Percentiles rank a stretch among this genome's conserved stretches.
phyloP scores from a whole-genome alignment of 441 rosid genomes.

The Euphorbia schlechtendalii region DNA sequence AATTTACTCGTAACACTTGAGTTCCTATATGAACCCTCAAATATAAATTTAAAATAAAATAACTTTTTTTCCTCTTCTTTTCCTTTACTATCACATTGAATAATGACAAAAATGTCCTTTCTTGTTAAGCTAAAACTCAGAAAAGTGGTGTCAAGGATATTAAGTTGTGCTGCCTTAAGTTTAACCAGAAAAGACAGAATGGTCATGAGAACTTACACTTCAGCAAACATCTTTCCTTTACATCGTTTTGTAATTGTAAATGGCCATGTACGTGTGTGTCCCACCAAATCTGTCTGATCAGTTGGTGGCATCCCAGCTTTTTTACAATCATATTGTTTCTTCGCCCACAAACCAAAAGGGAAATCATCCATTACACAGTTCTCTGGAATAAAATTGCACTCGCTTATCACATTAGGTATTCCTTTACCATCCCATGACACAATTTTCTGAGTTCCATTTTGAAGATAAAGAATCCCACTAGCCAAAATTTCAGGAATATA shows the following conservation, averaged over 20 bases:
- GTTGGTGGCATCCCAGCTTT: conserved; percentile 38
- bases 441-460: conserved; percentile 56
- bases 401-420: conserved; percentile 53
- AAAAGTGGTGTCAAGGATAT: background rate
- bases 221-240: conserved; percentile 83
- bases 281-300: conserved; percentile 32
- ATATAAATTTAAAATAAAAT: background rate
- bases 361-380: conserved; percentile 38
- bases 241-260: conserved; percentile 80
- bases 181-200: conserved; percentile 10
- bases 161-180: conserved; percentile 10
- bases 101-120: background rate
- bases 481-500: conserved; percentile 75
- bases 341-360: conserved; percentile 82
- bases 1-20: background rate
- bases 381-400: conserved; percentile 39
- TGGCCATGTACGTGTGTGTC: conserved; percentile 63
- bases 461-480: conserved; percentile 69
- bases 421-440: conserved; percentile 88
- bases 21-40: background rate
- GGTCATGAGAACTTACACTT: conserved; percentile 51
- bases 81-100: background rate
- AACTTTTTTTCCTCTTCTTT: background rate
- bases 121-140: background rate
- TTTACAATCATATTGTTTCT: conserved; percentile 54